phyloP scores from a whole-genome alignment of 1,139 yeast genomes.

The Trichomonascaceae sp. region DNA sequence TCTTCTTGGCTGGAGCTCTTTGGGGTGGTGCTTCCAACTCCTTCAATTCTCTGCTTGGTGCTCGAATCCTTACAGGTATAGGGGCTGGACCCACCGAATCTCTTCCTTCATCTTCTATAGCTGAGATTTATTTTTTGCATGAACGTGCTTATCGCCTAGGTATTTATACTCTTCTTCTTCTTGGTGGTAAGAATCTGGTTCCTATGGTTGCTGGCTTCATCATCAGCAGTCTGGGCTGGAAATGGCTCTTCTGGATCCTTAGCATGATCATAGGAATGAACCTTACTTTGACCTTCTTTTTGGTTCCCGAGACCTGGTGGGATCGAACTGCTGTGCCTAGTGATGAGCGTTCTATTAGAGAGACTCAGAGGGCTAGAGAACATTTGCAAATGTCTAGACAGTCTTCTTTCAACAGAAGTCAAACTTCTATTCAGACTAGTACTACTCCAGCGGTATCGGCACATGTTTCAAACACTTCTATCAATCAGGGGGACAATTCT shows the following conservation, averaged over 20 bases:
- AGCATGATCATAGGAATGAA: constrained; percentile 48
- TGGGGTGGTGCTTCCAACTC: constrained; percentile 49
- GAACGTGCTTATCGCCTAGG: constrained; percentile 63
- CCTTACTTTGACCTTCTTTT: constrained; percentile 43
- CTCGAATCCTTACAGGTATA: constrained; percentile 51
- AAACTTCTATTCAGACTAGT: neutral
- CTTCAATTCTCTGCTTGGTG: constrained; percentile 51
- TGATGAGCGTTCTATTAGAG: constrained; percentile 44
- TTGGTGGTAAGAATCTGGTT: constrained; percentile 58
- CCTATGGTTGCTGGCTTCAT: constrained; percentile 54
- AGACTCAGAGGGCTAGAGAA: constrained; percentile 45
- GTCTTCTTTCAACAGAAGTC: constrained; percentile 6
- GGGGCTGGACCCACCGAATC: constrained; percentile 62
- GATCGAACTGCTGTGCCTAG: constrained; percentile 50
- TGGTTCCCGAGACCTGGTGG: constrained; percentile 65
- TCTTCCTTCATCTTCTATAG: constrained; percentile 55
- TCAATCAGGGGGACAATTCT: neutral
- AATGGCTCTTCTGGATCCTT: constrained; percentile 59
- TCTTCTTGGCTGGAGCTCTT: constrained; percentile 49
- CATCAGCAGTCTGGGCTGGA: constrained; percentile 45
- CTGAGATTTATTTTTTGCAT: constrained; percentile 59
- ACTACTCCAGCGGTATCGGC: neutral
- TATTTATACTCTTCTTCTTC: constrained; percentile 51
- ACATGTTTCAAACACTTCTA: neutral
- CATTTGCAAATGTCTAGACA: constrained; percentile 26